Conservation (phyloP, 2,329 filamentous ascomycete genomes). For the Fusarium bulbicola region DNA sequence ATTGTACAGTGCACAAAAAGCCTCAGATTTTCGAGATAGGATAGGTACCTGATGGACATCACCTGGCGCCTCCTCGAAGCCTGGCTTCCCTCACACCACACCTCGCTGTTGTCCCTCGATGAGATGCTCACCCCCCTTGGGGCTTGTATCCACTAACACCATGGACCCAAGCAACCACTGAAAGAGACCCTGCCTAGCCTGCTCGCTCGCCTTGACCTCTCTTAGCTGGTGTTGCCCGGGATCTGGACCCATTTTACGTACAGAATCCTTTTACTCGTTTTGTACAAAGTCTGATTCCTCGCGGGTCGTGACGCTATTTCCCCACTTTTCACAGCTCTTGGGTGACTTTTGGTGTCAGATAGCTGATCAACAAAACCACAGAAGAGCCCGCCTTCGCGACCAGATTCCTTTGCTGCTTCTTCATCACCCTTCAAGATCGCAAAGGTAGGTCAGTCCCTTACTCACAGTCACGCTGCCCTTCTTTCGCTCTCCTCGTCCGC, state of each 20-base stretch:
- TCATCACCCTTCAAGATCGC: constrained; percentile 44
- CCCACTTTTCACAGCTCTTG: constrained; percentile 42
- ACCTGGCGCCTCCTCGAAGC: neutral
- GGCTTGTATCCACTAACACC: constrained; percentile 2
- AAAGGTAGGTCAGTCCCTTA: constrained; percentile 36
- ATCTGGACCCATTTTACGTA: constrained; percentile 21
- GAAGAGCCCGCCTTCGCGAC: constrained; percentile 43
- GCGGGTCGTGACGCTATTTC: constrained; percentile 39
- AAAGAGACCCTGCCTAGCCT: constrained; percentile 13
- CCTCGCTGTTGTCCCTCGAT: neutral
- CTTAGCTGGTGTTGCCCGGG: constrained; percentile 19
- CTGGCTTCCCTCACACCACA: constrained; percentile 10
- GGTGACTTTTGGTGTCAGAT: constrained; percentile 35
- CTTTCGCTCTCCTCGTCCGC: constrained; percentile 1
- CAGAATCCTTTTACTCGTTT: constrained; percentile 17
- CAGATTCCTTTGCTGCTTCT: constrained; percentile 40
- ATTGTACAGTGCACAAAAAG: constrained; percentile 30
- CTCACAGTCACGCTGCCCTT: constrained; percentile 3
- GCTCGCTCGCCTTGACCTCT: constrained; percentile 19
- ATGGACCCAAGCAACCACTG: constrained; percentile 23
- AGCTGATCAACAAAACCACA: constrained; percentile 46
- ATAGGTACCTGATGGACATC: neutral
- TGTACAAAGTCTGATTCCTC: constrained; percentile 32
- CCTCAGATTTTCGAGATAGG: constrained; percentile 1
- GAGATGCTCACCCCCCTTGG: neutral